phyloP scores from a whole-genome alignment of 2,329 filamentous ascomycete species.

The Aphanoascus verrucosus region DNA sequence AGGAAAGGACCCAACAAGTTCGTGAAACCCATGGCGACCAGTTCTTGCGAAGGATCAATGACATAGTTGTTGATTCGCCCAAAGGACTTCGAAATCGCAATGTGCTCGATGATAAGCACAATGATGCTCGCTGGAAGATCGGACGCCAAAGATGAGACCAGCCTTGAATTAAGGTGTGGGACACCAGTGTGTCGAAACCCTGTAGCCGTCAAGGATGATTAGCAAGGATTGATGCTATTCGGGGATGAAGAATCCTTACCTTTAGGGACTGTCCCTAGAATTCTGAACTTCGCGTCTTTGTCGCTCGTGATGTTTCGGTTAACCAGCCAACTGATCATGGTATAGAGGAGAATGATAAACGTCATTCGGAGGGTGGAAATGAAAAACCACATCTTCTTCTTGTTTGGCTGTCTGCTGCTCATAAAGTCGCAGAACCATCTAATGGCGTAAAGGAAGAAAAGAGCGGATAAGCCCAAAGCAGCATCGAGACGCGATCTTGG shows the following conservation, averaged over 20 bases:
- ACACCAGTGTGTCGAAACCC: constrained; percentile 41
- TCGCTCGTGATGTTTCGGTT: constrained; percentile 40
- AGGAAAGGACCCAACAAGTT: constrained; percentile 58
- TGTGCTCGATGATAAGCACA: constrained; percentile 51
- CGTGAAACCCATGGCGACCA: constrained; percentile 51
- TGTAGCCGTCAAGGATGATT: background rate
- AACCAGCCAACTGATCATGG: constrained; percentile 52
- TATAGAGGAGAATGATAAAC: constrained; percentile 51
- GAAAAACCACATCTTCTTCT: constrained; percentile 48
- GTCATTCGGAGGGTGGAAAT: constrained; percentile 51
- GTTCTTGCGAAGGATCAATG: constrained; percentile 54
- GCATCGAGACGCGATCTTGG: constrained; percentile 49
- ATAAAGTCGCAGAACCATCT: constrained; percentile 44
- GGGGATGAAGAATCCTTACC: constrained; percentile 23
- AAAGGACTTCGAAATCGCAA: constrained; percentile 55
- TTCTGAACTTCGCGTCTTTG: constrained; percentile 44
- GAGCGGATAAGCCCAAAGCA: constrained; percentile 48
- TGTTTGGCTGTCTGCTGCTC: constrained; percentile 44
- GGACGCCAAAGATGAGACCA: constrained; percentile 45
- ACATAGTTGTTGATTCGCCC: constrained; percentile 51
- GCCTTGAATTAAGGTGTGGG: constrained; percentile 30
- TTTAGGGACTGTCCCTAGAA: constrained; percentile 47
- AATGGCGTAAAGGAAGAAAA: constrained; percentile 47
- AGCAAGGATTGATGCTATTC: background rate
- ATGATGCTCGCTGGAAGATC: constrained; percentile 52